These are phyloP conservation scores for Trichoderma lentiforme DNA, from an alignment of 2,329 filamentous ascomycete species.

Conservation along the genomic window DNA sequence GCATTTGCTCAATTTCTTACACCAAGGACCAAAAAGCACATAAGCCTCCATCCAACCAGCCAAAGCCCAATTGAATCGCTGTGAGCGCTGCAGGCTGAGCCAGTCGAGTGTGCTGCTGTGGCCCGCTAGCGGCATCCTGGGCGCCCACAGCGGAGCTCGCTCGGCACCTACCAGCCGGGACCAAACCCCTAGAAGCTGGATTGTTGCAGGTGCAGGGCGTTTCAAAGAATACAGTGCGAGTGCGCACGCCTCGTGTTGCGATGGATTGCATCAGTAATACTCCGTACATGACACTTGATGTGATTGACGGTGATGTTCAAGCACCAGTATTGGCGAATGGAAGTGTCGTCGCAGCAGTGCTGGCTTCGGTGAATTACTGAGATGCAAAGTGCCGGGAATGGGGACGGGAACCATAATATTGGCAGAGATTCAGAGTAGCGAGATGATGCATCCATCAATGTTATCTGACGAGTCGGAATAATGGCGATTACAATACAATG, in stretches of 20 bases:
- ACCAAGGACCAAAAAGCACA: neutral
- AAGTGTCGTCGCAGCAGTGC: too few species aligned
- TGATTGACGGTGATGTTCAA: too few species aligned
- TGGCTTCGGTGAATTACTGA: neutral
- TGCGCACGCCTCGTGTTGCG: neutral
- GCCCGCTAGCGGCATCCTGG: neutral
- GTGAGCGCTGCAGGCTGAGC: neutral
- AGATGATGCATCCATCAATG: neutral
- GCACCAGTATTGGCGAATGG: too few species aligned
- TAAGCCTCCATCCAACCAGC: neutral
- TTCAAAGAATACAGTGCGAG: neutral
- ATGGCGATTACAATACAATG: neutral
- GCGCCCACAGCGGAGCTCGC: conserved; percentile 10
- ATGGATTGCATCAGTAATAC: neutral
- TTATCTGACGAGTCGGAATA: neutral
- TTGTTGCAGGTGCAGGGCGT: neutral
- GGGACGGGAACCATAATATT: too few species aligned
- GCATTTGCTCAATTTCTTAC: neutral
- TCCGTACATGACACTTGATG: too few species aligned
- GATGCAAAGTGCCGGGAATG: too few species aligned
- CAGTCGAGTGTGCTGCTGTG: neutral
- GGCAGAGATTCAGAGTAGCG: neutral
- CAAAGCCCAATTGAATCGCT: neutral
- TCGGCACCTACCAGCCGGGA: conserved; percentile 15
- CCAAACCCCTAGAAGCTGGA: neutral